Evolutionary conservation across 2,329 filamentous ascomycete genomes (phyloP).

Genomic region (Fusarium pseudonygamai): DNA sequence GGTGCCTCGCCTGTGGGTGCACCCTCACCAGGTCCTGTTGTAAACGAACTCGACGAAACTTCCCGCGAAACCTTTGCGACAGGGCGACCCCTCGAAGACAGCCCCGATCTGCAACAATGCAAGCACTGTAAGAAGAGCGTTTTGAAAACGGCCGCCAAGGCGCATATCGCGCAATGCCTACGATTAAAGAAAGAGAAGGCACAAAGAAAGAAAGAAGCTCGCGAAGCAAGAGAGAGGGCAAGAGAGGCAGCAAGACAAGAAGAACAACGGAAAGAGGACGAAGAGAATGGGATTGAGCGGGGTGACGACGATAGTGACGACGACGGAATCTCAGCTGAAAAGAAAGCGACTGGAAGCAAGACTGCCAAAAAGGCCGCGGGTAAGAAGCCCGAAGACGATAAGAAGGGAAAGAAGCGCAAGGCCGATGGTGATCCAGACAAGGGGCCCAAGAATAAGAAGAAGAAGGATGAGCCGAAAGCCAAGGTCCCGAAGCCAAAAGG

Average conservation of each 20-base stretch:
- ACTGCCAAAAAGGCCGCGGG: slow-evolving; percentile 70
- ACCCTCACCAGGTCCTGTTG: slow-evolving; percentile 63
- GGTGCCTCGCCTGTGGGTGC: slow-evolving; percentile 54
- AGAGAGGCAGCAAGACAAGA: slow-evolving; percentile 69
- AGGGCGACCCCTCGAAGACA: slow-evolving; percentile 83
- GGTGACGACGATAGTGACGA: slow-evolving; percentile 60
- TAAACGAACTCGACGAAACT: slow-evolving; percentile 77
- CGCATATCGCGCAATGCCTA: slow-evolving; percentile 85
- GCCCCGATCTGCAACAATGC: slow-evolving; percentile 82
- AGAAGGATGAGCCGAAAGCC: slow-evolving; percentile 89
- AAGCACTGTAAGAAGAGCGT: slow-evolving; percentile 95
- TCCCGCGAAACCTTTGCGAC: slow-evolving; percentile 83
- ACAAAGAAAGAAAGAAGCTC: slow-evolving; percentile 78
- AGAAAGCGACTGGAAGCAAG: slow-evolving; percentile 54
- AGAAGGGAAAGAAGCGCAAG: slow-evolving; percentile 81
- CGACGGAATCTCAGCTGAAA: slow-evolving; percentile 54
- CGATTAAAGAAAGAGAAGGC: slow-evolving; percentile 86
- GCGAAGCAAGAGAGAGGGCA: slow-evolving; percentile 74
- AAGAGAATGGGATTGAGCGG: slow-evolving; percentile 58
- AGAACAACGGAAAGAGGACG: slow-evolving; percentile 62
- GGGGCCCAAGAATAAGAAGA: slow-evolving; percentile 88
- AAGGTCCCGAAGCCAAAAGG: slow-evolving; percentile 87
- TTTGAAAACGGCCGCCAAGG: slow-evolving; percentile 76
- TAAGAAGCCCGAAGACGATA: slow-evolving; percentile 73
- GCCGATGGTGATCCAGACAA: slow-evolving; percentile 81